Percentiles rank a stretch among this genome's conserved stretches.
phyloP scores from a whole-genome alignment of 129 eudicot species.

The Rutidosis leptorrhynchoides region DNA sequence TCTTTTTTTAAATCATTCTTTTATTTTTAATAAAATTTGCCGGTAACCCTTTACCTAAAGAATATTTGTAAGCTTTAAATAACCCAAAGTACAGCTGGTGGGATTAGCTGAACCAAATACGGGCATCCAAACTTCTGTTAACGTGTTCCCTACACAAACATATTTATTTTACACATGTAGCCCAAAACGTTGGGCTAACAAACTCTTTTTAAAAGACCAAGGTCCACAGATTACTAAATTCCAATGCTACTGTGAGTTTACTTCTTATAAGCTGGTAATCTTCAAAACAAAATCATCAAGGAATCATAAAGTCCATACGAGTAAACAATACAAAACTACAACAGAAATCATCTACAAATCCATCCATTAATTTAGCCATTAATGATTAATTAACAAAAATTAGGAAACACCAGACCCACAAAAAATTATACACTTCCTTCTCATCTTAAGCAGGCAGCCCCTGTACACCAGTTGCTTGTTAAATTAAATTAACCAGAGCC shows the following conservation, averaged over 20 bases:
- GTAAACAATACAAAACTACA: too few species aligned
- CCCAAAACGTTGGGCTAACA: not conserved
- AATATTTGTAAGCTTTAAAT: too few species aligned
- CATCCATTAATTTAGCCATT: too few species aligned
- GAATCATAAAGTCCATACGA: not conserved
- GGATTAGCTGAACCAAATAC: too few species aligned
- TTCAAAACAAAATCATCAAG: conserved; percentile 3
- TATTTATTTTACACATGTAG: not conserved
- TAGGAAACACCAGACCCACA: conserved; percentile 18
- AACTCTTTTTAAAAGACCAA: conserved; percentile 2
- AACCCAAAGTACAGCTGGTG: too few species aligned
- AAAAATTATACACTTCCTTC: conserved; percentile 27
- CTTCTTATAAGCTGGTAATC: not conserved
- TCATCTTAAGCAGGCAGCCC: conserved; percentile 21
- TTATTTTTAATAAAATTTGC: too few species aligned
- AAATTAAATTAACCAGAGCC: conserved; percentile 24
- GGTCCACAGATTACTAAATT: not conserved
- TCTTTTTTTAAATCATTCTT: too few species aligned
- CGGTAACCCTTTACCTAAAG: too few species aligned
- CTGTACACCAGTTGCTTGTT: conserved; percentile 30
- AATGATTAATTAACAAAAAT: conserved; percentile 38
- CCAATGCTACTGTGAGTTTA: not conserved
- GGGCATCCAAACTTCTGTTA: too few species aligned
- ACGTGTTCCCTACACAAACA: not conserved
- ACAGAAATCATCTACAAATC: conserved; percentile 32